These are phyloP conservation scores for Leucocoprinus birnbaumii DNA, from an alignment of 768 basidiomycete species.

Conservation along the genomic window DNA sequence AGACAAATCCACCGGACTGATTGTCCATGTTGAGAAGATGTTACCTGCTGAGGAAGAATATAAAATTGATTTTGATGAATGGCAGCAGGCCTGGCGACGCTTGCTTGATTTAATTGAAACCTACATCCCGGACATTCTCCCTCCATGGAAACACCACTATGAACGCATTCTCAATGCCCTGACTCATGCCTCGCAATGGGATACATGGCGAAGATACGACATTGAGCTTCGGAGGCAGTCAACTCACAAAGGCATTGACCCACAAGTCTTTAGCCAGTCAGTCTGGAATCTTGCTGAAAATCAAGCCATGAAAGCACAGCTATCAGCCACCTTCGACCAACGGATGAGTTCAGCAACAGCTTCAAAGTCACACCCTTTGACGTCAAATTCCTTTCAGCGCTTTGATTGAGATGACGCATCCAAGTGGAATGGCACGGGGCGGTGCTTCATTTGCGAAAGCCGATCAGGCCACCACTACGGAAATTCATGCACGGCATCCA, in stretches of 20 bases:
- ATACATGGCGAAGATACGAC: slow-evolving; percentile 15
- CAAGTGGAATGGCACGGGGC: neutral
- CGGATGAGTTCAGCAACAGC: neutral
- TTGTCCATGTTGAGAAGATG: slow-evolving; percentile 6
- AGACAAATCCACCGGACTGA: neutral
- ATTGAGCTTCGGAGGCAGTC: slow-evolving; percentile 13
- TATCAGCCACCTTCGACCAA: neutral
- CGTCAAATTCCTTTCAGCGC: neutral
- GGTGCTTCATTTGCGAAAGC: slow-evolving; percentile 15
- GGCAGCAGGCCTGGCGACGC: slow-evolving; percentile 19
- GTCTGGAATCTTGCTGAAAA: slow-evolving; percentile 12
- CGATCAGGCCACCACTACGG: slow-evolving; percentile 6
- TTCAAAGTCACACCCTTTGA: neutral
- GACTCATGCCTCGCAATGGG: slow-evolving; percentile 13
- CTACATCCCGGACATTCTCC: slow-evolving; percentile 13
- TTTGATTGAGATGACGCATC: too few relatives aligned
- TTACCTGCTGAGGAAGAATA: slow-evolving; percentile 12
- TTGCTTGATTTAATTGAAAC: slow-evolving; percentile 14
- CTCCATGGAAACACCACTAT: slow-evolving; percentile 15
- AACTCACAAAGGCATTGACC: slow-evolving; percentile 8
- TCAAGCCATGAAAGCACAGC: neutral
- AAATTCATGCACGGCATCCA: slow-evolving; percentile 3
- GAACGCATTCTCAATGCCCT: slow-evolving; percentile 7
- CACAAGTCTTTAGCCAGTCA: neutral
- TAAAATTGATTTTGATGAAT: slow-evolving; percentile 18